Percentiles rank a stretch among this genome's conserved stretches.
phyloP scores from a whole-genome alignment of 2,329 filamentous ascomycete genomes.

The Talaromyces albobiverticillius region DNA sequence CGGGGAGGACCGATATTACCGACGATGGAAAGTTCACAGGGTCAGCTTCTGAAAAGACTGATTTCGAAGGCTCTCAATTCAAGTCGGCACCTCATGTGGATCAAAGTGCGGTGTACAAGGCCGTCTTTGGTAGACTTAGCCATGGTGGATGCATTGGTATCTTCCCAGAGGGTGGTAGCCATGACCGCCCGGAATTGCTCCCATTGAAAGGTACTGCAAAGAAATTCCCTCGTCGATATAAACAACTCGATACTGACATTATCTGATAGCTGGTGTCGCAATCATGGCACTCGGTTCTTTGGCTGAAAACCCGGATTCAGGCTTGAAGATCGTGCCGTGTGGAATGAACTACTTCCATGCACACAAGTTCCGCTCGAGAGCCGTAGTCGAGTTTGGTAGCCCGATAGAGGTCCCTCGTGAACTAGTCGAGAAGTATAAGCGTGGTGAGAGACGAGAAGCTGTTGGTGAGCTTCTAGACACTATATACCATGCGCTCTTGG shows the following conservation, averaged over 20 bases:
- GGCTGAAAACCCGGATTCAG: constrained; percentile 79
- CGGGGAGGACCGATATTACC: constrained; percentile 71
- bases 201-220: constrained; percentile 67
- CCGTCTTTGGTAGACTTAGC: constrained; percentile 80
- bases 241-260: constrained; percentile 1
- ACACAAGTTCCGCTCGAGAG: constrained; percentile 95
- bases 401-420: constrained; percentile 82
- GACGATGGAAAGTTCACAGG: constrained; percentile 62
- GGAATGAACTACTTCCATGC: constrained; percentile 99
- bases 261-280: constrained; percentile 72
- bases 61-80: constrained; percentile 75
- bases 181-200: constrained; percentile 86
- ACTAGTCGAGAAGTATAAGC: constrained; percentile 80
- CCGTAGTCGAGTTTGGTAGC: constrained; percentile 90
- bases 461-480: constrained; percentile 82
- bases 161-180: constrained; percentile 94
- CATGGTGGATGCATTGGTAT: constrained; percentile 89
- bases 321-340: constrained; percentile 89
- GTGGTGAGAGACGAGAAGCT: constrained; percentile 78
- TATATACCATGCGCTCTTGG: constrained; percentile 77
- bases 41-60: constrained; percentile 53
- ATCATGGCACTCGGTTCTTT: constrained; percentile 95
- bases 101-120: constrained; percentile 89
- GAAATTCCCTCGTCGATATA: neutral
- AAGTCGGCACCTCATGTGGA: constrained; percentile 91